Evolutionary conservation across 2,329 filamentous ascomycete species (phyloP).

Genomic region (Penicillium aurantiogriseum): DNA sequence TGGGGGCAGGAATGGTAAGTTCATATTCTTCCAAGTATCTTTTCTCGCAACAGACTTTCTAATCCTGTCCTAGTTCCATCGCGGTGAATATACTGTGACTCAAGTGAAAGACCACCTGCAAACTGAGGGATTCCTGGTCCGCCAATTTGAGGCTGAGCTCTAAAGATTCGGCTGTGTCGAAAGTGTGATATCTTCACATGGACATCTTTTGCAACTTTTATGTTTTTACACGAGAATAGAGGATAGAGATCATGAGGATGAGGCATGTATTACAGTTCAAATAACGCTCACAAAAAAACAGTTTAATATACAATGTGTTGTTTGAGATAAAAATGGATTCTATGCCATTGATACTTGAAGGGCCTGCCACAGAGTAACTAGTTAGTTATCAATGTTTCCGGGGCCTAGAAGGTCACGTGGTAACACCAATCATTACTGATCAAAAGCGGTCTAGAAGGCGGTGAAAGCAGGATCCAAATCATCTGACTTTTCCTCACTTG

Average conservation of each 20-base stretch:
- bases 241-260: neutral
- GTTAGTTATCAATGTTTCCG: neutral
- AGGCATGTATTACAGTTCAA: neutral
- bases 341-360: neutral
- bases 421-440: neutral
- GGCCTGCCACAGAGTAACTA: neutral
- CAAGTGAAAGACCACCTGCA: conserved; percentile 85
- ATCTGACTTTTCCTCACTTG: conserved; percentile 22
- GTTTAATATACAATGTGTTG: neutral
- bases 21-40: neutral
- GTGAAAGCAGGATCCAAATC: conserved; percentile 1
- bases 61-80: conserved; percentile 65
- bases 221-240: neutral
- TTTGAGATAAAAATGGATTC: neutral
- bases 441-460: conserved; percentile 17
- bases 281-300: too few relatives aligned
- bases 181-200: neutral
- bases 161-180: neutral
- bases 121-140: conserved; percentile 70
- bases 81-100: conserved; percentile 89
- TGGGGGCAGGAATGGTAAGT: conserved; percentile 86
- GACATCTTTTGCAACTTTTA: neutral
- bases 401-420: neutral
- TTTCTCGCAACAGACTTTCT: conserved; percentile 5
- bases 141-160: conserved; percentile 64